These are phyloP conservation scores for Teratosphaeria destructans DNA, from an alignment of 2,329 filamentous ascomycete species.

Conservation along the genomic window DNA sequence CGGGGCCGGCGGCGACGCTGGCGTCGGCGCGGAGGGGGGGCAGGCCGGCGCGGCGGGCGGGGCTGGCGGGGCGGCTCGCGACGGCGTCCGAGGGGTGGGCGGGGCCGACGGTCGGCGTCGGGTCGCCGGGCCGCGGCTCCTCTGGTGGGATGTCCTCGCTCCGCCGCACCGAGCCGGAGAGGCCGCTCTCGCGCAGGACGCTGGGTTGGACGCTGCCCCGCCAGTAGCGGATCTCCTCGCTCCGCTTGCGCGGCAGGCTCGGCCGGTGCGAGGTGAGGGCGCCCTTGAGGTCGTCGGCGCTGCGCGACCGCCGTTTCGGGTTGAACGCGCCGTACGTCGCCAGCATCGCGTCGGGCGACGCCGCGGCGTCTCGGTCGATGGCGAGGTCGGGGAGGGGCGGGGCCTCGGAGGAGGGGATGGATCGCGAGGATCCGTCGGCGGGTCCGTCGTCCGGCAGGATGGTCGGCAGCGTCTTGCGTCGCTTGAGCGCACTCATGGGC, in stretches of 20 bases:
- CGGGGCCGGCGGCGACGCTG: slow-evolving; percentile 2
- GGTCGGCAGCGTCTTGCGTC: slow-evolving; percentile 25
- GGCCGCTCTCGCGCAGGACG: slow-evolving; percentile 21
- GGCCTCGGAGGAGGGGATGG: slow-evolving; percentile 1
- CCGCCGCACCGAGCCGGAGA: slow-evolving; percentile 8
- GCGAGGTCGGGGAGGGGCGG: slow-evolving; percentile 3
- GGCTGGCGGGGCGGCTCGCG: not conserved
- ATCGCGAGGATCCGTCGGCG: slow-evolving; percentile 8
- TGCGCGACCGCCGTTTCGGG: slow-evolving; percentile 24
- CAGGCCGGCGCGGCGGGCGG: not conserved
- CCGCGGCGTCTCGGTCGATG: slow-evolving; percentile 2
- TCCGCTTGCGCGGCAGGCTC: slow-evolving; percentile 20
- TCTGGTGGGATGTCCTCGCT: not conserved
- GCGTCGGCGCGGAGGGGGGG: not conserved
- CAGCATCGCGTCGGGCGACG: slow-evolving; percentile 5
- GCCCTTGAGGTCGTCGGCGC: slow-evolving; percentile 22
- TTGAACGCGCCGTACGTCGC: slow-evolving; percentile 8
- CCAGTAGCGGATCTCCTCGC: slow-evolving; percentile 27
- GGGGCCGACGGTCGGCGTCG: not conserved
- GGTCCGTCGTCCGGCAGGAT: slow-evolving; percentile 18
- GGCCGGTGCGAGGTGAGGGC: slow-evolving; percentile 6
- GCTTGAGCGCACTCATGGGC: slow-evolving; percentile 14
- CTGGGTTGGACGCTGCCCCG: slow-evolving; percentile 22
- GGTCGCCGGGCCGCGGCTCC: slow-evolving; percentile 1
- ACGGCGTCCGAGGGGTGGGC: slow-evolving; percentile 1